A percentile compares a stretch with the other conserved stretches of the same genome.
Evolutionary conservation across 2,329 filamentous ascomycete genomes (phyloP).

Genomic region (Pseudonectria buxi): DNA sequence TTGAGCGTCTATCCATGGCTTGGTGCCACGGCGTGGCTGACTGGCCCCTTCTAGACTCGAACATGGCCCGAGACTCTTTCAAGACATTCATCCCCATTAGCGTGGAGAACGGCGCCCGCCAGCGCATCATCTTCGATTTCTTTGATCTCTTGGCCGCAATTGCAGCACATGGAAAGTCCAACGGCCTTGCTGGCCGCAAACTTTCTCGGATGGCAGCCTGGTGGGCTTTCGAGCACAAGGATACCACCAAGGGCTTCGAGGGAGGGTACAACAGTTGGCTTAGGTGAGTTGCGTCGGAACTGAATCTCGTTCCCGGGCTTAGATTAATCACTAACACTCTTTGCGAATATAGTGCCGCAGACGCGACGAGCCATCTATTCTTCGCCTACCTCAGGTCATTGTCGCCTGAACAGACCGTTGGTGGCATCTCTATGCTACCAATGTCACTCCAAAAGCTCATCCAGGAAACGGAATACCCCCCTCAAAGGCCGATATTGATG

Average conservation of each 20-base stretch:
- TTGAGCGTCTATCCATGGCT: not conserved
- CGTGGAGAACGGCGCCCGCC: slow-evolving; percentile 77
- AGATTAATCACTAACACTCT: slow-evolving; percentile 11
- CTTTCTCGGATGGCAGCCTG: slow-evolving; percentile 92
- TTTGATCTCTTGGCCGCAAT: slow-evolving; percentile 89
- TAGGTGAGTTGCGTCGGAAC: slow-evolving; percentile 44
- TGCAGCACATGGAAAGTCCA: slow-evolving; percentile 86
- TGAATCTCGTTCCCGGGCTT: no score
- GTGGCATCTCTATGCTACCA: slow-evolving; percentile 78
- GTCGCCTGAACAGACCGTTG: slow-evolving; percentile 69
- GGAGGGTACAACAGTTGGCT: slow-evolving; percentile 88
- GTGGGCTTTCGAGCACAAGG: slow-evolving; percentile 95
- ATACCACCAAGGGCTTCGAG: slow-evolving; percentile 86
- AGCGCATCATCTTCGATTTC: slow-evolving; percentile 89
- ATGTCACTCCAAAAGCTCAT: slow-evolving; percentile 86
- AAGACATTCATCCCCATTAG: slow-evolving; percentile 93
- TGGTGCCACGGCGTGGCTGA: slow-evolving; percentile 10
- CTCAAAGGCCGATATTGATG: slow-evolving; percentile 67
- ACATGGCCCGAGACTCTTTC: slow-evolving; percentile 87
- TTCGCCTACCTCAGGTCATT: slow-evolving; percentile 93
- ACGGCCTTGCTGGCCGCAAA: slow-evolving; percentile 88
- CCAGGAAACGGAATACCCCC: slow-evolving; percentile 90
- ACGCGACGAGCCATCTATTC: slow-evolving; percentile 94
- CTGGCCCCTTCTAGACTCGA: slow-evolving; percentile 60
- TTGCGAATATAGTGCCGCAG: slow-evolving; percentile 62